Base-by-base conservation (phyloP, 768 basidiomycete species). In the Trametes villosa region DNA sequence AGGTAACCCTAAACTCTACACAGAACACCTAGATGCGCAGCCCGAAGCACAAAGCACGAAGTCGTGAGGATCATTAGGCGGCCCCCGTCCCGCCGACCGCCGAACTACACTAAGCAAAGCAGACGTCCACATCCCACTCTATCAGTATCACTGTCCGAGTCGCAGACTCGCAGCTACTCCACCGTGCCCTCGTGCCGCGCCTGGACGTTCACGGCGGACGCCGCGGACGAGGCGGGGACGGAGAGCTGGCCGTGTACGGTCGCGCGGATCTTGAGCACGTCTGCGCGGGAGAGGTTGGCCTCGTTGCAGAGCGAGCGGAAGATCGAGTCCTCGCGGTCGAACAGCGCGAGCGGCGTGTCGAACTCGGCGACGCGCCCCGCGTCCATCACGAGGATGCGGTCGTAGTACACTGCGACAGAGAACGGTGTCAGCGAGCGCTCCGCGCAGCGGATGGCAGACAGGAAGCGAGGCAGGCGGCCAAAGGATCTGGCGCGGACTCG, bases 361-460 rank as follows among this genome's bases (percentile, higher is more conserved):
- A 84, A 90, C 72, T 92, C 90, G 11, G 84, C 86, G 3, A 91
- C 83, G 31, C 75, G 67, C 4, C 91, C 90, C 27, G 78, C 69
- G 65, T 88, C 85, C 86, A 93, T 88, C 45, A 91, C 89, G 18
- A 92, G 74, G 22, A 91, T 79, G 22, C 84, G 79, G 67, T 90
- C 87, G 63, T 86, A 89, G 66, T 88, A 70, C 11, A 68, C 90
- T 66, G 89, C 85, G 49, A 57, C 29, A n/a, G n/a, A n/a, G n/a
- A n/a, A n/a, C n/a, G n/a, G n/a, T n/a, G 41, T 46, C 17, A 46
- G 55, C 17, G 18, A 44, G n/a, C n/a, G n/a, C n/a, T n/a, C n/a
- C n/a, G n/a, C n/a, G n/a, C 55, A 22, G 11, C n/a, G 33, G 33
- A 17, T n/a, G 20, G 17, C 8, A 34, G 33, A 34, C 8, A 34